These are phyloP conservation scores for Aaosphaeria pasadenensis DNA, from an alignment of 2,329 filamentous ascomycete genomes.

Conservation along the genomic window DNA sequence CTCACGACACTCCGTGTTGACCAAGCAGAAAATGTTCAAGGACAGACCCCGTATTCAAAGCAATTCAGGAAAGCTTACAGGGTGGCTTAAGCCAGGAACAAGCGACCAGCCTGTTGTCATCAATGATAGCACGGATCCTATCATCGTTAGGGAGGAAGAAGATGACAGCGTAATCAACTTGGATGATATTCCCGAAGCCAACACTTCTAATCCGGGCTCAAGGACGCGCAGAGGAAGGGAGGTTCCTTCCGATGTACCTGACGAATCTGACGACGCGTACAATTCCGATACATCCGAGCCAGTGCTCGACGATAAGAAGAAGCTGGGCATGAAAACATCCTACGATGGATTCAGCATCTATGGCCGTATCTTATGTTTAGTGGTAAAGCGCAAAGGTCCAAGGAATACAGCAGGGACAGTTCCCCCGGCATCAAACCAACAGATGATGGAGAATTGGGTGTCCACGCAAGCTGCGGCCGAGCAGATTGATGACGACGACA, in stretches of 20 bases:
- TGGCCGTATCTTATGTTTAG: constrained; percentile 84
- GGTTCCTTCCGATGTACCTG: constrained; percentile 3
- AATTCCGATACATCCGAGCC: constrained; percentile 32
- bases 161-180: constrained; percentile 52
- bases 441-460: constrained; percentile 44
- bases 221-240: constrained; percentile 10
- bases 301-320: constrained; percentile 88
- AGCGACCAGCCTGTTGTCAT: constrained; percentile 42
- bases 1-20: constrained; percentile 80
- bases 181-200: constrained; percentile 55
- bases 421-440: constrained; percentile 27
- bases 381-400: constrained; percentile 69
- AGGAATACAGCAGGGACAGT: constrained; percentile 12
- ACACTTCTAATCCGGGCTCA: constrained; percentile 10
- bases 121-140: constrained; percentile 43
- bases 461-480: constrained; percentile 40
- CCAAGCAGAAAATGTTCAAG: constrained; percentile 74
- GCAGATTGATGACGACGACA: constrained; percentile 32
- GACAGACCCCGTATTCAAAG: constrained; percentile 44
- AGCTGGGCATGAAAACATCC: constrained; percentile 76
- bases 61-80: constrained; percentile 47
- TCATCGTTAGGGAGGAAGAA: constrained; percentile 55
- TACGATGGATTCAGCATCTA: constrained; percentile 98
- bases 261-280: constrained; percentile 15
- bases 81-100: constrained; percentile 42